Conservation (phyloP, 192 early-diverging fungal species). For the Coemansia biformis region DNA sequence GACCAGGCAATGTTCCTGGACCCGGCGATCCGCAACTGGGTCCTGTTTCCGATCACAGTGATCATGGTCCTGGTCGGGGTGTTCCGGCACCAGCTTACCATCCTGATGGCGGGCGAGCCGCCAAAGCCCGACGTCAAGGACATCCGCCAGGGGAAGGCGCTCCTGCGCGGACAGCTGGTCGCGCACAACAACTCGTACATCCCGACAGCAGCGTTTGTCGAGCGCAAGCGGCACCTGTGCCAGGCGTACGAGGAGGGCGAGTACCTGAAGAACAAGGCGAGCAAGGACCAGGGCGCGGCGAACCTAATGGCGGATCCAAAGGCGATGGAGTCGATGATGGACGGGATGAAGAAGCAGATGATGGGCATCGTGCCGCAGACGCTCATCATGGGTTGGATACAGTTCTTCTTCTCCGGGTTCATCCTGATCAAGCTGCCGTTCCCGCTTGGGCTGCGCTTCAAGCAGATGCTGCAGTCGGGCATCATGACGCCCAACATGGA, state of each 20-base stretch:
- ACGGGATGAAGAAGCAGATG: constrained; percentile 97
- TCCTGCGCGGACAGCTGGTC: constrained; percentile 67
- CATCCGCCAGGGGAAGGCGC: constrained; percentile 76
- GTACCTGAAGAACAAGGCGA: constrained; percentile 80
- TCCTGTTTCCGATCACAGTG: constrained; percentile 92
- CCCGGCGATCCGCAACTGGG: constrained; percentile 85
- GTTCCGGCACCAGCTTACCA: constrained; percentile 86
- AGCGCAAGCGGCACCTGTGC: constrained; percentile 65
- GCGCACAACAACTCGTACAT: constrained; percentile 65
- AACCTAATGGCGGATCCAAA: constrained; percentile 91
- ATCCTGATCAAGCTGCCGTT: constrained; percentile 95
- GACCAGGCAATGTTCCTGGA: constrained; percentile 65
- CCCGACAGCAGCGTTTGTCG: constrained; percentile 63
- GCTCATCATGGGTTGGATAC: constrained; percentile 98
- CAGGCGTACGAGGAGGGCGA: constrained; percentile 74
- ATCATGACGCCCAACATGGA: constrained; percentile 96
- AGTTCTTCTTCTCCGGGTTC: constrained; percentile 98
- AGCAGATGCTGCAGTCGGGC: constrained; percentile 95
- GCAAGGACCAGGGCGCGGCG: constrained; percentile 51
- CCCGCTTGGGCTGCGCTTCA: constrained; percentile 92
- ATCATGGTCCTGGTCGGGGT: constrained; percentile 97
- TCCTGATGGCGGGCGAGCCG: constrained; percentile 77
- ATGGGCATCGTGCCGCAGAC: constrained; percentile 97
- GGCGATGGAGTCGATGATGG: constrained; percentile 95
- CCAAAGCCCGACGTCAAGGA: constrained; percentile 74